phyloP scores from a whole-genome alignment of 2,329 filamentous ascomycete genomes.

The Daldinia sp. region DNA sequence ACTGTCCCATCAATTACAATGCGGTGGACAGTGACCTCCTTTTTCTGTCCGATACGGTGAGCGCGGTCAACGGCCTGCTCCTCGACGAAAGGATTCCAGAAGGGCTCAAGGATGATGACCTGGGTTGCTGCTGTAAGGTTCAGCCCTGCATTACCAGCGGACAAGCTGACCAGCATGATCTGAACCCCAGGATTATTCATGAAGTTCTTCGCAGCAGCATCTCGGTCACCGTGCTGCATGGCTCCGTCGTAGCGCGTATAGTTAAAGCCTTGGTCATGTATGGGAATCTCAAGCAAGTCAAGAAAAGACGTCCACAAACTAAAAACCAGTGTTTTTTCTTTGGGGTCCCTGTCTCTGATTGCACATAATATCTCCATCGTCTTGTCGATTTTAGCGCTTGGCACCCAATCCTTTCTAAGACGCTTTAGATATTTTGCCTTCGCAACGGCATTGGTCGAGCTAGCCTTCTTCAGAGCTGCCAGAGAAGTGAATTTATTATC shows the following conservation, averaged over 20 bases:
- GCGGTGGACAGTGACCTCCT: slow-evolving; percentile 71
- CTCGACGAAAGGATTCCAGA: slow-evolving; percentile 82
- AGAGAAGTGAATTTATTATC: slow-evolving; percentile 32
- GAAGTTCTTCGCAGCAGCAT: slow-evolving; percentile 42
- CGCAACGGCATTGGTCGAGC: slow-evolving; percentile 37
- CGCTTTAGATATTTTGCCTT: slow-evolving; percentile 41
- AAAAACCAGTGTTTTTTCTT: slow-evolving; percentile 47
- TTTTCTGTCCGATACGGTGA: slow-evolving; percentile 76
- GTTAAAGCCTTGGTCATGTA: slow-evolving; percentile 40
- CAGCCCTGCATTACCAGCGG: slow-evolving; percentile 77
- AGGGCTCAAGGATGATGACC: slow-evolving; percentile 79
- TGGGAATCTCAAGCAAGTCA: slow-evolving; percentile 46
- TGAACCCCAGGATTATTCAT: slow-evolving; percentile 39
- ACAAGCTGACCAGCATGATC: slow-evolving; percentile 76
- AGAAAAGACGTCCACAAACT: slow-evolving; percentile 49
- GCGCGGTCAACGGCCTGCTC: slow-evolving; percentile 80
- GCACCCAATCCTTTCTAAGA: slow-evolving; percentile 42
- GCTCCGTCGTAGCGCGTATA: slow-evolving; percentile 47
- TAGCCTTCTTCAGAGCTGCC: slow-evolving; percentile 40
- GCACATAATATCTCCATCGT: slow-evolving; percentile 42
- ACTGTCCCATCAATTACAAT: slow-evolving; percentile 73
- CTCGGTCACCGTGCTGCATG: slow-evolving; percentile 40
- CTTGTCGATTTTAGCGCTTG: slow-evolving; percentile 46
- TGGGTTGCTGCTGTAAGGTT: slow-evolving; percentile 76
- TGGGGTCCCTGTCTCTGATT: slow-evolving; percentile 39